phyloP scores from a whole-genome alignment of 2,329 filamentous ascomycete species.

The Arachnomyces sp. region DNA sequence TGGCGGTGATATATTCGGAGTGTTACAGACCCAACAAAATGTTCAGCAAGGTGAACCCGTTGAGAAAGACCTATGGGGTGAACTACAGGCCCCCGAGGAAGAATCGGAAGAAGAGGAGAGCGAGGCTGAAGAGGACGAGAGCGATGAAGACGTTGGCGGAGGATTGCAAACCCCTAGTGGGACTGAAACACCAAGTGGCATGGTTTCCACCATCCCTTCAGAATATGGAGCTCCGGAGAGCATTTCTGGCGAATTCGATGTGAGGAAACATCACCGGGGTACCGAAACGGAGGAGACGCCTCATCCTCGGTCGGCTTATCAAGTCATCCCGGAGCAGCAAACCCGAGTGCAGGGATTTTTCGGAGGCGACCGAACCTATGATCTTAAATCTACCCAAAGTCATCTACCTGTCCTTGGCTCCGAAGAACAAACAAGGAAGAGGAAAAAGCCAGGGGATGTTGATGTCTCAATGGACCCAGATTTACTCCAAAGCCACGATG shows the following conservation, averaged over 20 bases:
- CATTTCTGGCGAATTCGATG: constrained; percentile 78
- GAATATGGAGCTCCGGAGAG: constrained; percentile 70
- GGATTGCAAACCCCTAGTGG: constrained; percentile 69
- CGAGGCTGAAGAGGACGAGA: constrained; percentile 66
- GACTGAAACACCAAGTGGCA: constrained; percentile 71
- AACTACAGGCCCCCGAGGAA: constrained; percentile 72
- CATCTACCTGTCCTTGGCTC: constrained; percentile 67
- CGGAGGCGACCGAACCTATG: constrained; percentile 87
- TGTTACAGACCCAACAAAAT: constrained; percentile 56
- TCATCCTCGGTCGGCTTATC: constrained; percentile 72
- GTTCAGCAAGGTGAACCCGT: constrained; percentile 66
- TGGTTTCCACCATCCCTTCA: constrained; percentile 71
- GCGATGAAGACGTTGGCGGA: constrained; percentile 53
- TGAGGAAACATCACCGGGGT: constrained; percentile 77
- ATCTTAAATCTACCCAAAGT: constrained; percentile 59
- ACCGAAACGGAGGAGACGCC: constrained; percentile 79
- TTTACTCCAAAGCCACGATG: constrained; percentile 63
- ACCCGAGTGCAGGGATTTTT: constrained; percentile 88
- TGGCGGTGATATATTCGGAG: constrained; percentile 89
- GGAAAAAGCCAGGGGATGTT: constrained; percentile 93
- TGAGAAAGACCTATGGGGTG: constrained; percentile 85
- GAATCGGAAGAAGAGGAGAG: constrained; percentile 60
- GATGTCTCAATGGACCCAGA: constrained; percentile 90
- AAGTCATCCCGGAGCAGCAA: constrained; percentile 81
- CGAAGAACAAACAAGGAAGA: constrained; percentile 69